Percentiles rank a stretch among this genome's conserved stretches.
Conservation (phyloP, 148 eudicot genomes). For the Vaccinium vitisidaea region DNA sequence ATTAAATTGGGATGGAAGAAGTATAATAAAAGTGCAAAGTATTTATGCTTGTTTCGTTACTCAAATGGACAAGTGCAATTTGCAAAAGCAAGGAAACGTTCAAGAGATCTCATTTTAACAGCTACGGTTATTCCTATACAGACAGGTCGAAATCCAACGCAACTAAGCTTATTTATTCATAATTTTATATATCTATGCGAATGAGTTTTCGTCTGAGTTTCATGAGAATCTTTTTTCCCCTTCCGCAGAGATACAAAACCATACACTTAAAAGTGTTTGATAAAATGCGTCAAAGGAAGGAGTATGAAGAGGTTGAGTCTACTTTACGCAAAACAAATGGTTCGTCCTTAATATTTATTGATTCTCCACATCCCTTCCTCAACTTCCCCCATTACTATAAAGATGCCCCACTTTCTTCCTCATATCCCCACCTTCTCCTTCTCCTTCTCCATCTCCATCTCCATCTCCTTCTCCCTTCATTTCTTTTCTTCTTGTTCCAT, state of each 20-base stretch:
- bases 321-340: constrained; percentile 58
- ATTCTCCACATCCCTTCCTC: constrained; percentile 21
- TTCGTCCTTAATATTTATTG: constrained; percentile 13
- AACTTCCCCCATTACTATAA: constrained; percentile 19
- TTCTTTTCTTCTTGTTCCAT: constrained; percentile 13
- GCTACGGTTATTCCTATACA: constrained; percentile 13
- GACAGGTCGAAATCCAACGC: background rate
- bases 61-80: background rate
- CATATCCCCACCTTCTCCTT: constrained; percentile 8
- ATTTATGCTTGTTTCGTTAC: background rate
- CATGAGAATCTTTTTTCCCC: constrained; percentile 5
- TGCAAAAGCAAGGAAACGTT: background rate
- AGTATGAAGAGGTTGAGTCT: constrained; percentile 66
- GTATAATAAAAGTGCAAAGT: background rate
- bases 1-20: no score
- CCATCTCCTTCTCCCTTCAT: background rate
- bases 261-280: constrained; percentile 14
- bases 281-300: constrained; percentile 43
- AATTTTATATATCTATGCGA: background rate
- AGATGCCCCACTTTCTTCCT: constrained; percentile 15
- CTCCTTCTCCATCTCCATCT: no score
- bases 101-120: constrained; percentile 9
- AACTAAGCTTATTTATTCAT: background rate
- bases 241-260: background rate
- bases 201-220: constrained; percentile 15